A percentile compares a stretch with the other conserved stretches of the same genome.
phyloP scores from a whole-genome alignment of 768 basidiomycete genomes.

The Hericium erinaceus region DNA sequence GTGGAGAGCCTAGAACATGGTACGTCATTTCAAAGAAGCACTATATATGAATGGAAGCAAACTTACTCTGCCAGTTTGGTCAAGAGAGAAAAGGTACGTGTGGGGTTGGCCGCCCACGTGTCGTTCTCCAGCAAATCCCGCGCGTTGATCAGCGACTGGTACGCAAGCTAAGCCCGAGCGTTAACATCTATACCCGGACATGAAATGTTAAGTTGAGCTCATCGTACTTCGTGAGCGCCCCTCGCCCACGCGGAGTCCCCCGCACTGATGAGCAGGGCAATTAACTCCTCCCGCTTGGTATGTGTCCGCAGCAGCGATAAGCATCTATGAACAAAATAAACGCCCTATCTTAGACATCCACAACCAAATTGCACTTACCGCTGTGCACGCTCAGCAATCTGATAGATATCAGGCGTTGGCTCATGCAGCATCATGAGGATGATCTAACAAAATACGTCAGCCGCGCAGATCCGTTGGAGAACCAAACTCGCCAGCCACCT shows the following conservation, averaged over 20 bases:
- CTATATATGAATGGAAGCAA: neutral
- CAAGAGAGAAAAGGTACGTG: slow-evolving; percentile 42
- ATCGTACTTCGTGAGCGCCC: slow-evolving; percentile 62
- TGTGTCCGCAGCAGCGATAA: slow-evolving; percentile 51
- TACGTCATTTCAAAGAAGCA: neutral
- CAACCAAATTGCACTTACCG: slow-evolving; percentile 26
- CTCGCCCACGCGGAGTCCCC: slow-evolving; percentile 64
- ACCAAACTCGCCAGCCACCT: slow-evolving; percentile 27
- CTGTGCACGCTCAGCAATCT: slow-evolving; percentile 63
- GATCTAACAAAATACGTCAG: slow-evolving; percentile 33
- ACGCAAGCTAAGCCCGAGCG: slow-evolving; percentile 37
- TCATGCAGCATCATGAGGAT: slow-evolving; percentile 66
- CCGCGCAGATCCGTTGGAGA: neutral
- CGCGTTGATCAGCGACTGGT: slow-evolving; percentile 54
- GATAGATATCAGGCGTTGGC: slow-evolving; percentile 50
- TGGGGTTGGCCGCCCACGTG: slow-evolving; percentile 42
- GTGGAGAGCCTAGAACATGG: slow-evolving; percentile 38
- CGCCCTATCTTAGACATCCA: neutral
- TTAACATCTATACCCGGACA: neutral
- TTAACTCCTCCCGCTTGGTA: slow-evolving; percentile 48
- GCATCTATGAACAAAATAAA: slow-evolving; percentile 33
- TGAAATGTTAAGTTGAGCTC: neutral
- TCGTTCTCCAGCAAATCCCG: slow-evolving; percentile 42
- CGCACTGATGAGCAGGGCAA: slow-evolving; percentile 54
- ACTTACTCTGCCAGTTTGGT: slow-evolving; percentile 56